Evolutionary conservation across 371 early-diverging fungal genomes (phyloP), one percentile per base, ranked within the genome.

Genomic region (Mortierella sp.): DNA sequence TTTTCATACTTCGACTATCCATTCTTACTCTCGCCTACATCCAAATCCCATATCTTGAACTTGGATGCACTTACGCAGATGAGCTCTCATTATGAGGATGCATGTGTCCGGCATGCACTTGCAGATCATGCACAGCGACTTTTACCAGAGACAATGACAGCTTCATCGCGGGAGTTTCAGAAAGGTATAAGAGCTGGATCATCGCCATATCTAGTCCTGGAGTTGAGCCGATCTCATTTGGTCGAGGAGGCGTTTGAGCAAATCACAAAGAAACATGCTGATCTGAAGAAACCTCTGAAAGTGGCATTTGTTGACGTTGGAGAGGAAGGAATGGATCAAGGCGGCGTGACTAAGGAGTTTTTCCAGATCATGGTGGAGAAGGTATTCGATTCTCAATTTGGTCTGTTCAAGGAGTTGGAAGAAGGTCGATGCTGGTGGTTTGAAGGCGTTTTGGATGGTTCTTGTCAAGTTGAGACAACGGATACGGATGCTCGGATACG

Each of bases 331-430:
- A 91, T 91, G 75, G 98, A 98, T 70, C 93, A 95, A 85, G 98
- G 98, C 59, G 97, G 97, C 31, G 93, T 99, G 12, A 96, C 96
- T 45, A 97, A 97, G 75, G 99, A 99, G 83, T 97, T 97, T 86
- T 96, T 97, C 79, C 93, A 95, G 64, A 86, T 97, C 40, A 89
- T 98, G 49, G 92, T 96, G 23, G 89, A 96, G 47, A 95, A 97
- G 61, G 87, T 98, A 40, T 94, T 98, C 87, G 95, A 96, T 81
- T 90, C 93, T 10, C 91, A 95, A 68, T 97, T 95, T 82, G 98
- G 96, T n/a, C 93, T 98, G 86, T 99, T 97, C 82, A 84, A 72
- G 22, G 93, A 90, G 66, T 93, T 96, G 67, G 95, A 96, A n/a
- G 95, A 95, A 66, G 88, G 93, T 12, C 84, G 93, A 29, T 93